phyloP scores from a whole-genome alignment of 2,329 filamentous ascomycete genomes.

The Pseudocercospora musae region DNA sequence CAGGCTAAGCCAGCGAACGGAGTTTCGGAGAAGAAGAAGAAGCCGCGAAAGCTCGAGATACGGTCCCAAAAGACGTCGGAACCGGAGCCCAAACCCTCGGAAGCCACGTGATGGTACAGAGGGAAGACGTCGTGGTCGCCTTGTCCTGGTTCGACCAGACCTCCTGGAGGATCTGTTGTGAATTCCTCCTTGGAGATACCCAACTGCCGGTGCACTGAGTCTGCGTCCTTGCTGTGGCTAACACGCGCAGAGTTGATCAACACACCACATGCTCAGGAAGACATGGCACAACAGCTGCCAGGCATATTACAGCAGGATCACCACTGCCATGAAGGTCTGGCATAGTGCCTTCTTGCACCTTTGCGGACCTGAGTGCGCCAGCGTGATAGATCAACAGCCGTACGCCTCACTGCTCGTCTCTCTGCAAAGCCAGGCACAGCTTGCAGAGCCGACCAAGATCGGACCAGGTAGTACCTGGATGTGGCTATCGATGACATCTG shows the following conservation, averaged over 20 bases:
- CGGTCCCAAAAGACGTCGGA: slow-evolving; percentile 1
- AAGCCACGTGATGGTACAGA: background rate
- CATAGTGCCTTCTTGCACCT: background rate
- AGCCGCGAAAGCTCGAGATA: slow-evolving; percentile 23
- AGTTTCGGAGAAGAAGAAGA: slow-evolving; percentile 7
- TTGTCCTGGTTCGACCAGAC: background rate
- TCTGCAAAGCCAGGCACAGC: background rate
- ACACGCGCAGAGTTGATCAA: background rate
- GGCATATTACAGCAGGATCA: background rate
- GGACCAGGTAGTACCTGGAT: too few species aligned
- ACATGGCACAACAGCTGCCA: background rate
- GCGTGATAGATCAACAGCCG: background rate
- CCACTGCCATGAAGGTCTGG: background rate
- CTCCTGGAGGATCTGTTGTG: background rate
- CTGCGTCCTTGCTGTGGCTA: background rate
- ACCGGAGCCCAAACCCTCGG: background rate
- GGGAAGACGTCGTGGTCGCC: background rate
- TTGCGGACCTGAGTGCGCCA: background rate
- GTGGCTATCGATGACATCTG: too few species aligned
- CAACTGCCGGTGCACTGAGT: background rate
- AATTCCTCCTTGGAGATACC: background rate
- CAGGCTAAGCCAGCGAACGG: background rate
- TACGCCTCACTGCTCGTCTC: background rate
- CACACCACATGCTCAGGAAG: background rate
- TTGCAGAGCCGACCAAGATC: background rate